Conservation (phyloP, 495 filamentous ascomycete genomes). For the Achaetomiella virescens region DNA sequence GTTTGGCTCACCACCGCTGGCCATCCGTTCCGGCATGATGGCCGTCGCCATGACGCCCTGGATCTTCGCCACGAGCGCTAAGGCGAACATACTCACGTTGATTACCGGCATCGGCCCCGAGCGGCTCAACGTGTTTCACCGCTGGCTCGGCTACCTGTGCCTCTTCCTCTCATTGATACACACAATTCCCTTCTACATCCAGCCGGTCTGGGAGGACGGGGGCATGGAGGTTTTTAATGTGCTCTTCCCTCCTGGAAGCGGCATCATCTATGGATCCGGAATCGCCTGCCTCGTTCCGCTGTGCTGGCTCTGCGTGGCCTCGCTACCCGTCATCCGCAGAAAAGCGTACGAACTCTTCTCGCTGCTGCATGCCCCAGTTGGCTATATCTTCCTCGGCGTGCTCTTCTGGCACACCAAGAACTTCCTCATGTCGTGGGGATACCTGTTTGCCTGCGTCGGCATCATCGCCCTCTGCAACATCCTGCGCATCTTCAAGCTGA, state of each 20-base stretch:
- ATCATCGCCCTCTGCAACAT: slow-evolving; percentile 68
- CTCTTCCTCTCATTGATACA: slow-evolving; percentile 78
- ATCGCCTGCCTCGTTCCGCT: slow-evolving; percentile 81
- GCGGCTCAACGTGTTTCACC: slow-evolving; percentile 84
- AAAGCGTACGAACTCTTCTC: slow-evolving; percentile 78
- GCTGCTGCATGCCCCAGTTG: slow-evolving; percentile 70
- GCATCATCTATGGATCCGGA: slow-evolving; percentile 80
- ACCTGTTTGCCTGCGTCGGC: slow-evolving; percentile 73
- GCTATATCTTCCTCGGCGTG: slow-evolving; percentile 72
- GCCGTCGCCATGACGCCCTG: slow-evolving; percentile 90
- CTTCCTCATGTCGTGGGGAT: slow-evolving; percentile 85
- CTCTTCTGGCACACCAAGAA: slow-evolving; percentile 97
- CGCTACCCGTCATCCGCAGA: slow-evolving; percentile 60
- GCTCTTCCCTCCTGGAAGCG: slow-evolving; percentile 54
- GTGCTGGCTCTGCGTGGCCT: slow-evolving; percentile 73
- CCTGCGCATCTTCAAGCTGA: slow-evolving; percentile 67
- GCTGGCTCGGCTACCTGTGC: slow-evolving; percentile 86
- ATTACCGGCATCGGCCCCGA: slow-evolving; percentile 90
- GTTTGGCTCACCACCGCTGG: slow-evolving; percentile 82
- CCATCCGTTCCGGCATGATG: slow-evolving; percentile 88
- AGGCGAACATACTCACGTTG: slow-evolving; percentile 78
- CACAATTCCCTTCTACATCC: slow-evolving; percentile 82
- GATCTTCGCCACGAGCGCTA: slow-evolving; percentile 85
- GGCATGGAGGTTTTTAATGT: slow-evolving; percentile 59
- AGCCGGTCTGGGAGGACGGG: slow-evolving; percentile 74